Percentiles rank a stretch among this genome's conserved stretches.
Evolutionary conservation across 768 basidiomycete species (phyloP).

Genomic region (Panus rudis): DNA sequence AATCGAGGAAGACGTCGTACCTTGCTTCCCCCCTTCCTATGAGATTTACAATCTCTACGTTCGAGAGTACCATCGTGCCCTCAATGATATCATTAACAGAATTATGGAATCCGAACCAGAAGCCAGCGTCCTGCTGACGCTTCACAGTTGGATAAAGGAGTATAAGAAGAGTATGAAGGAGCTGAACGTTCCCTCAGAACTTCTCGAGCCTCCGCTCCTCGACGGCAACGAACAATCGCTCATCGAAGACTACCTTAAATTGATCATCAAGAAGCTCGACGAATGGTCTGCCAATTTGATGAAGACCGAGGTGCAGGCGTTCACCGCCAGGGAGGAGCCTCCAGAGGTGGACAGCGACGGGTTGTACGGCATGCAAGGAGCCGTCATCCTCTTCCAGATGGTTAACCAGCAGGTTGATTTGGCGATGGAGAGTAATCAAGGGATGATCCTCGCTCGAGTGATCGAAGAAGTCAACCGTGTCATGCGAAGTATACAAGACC

Average conservation of each 20-base stretch:
- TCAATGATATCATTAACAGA: conserved; percentile 66
- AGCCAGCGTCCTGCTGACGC: conserved; percentile 77
- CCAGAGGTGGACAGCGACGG: conserved; percentile 89
- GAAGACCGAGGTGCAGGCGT: conserved; percentile 83
- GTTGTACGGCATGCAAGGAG: conserved; percentile 81
- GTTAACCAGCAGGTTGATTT: conserved; percentile 95
- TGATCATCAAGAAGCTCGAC: conserved; percentile 92
- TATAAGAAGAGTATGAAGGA: conserved; percentile 96
- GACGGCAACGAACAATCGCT: conserved; percentile 91
- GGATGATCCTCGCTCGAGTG: conserved; percentile 85
- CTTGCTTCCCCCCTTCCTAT: conserved; percentile 89
- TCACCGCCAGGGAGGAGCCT: conserved; percentile 73
- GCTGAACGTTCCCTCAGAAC: conserved; percentile 72
- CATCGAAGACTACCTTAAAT: conserved; percentile 90
- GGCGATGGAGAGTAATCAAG: conserved; percentile 93
- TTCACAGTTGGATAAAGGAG: conserved; percentile 94
- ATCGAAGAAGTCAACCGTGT: conserved; percentile 83
- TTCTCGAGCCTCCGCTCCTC: conserved; percentile 83
- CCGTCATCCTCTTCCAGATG: conserved; percentile 96
- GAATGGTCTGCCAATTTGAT: conserved; percentile 96
- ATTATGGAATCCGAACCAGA: conserved; percentile 73
- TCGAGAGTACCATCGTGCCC: conserved; percentile 83
- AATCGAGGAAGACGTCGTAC: conserved; percentile 84
- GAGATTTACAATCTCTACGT: conserved; percentile 80
- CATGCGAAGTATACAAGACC: conserved; percentile 82